These are phyloP conservation scores for Trypanosoma cruzi DNA, from an alignment of 208 protist genomes.

Conservation along the genomic window DNA sequence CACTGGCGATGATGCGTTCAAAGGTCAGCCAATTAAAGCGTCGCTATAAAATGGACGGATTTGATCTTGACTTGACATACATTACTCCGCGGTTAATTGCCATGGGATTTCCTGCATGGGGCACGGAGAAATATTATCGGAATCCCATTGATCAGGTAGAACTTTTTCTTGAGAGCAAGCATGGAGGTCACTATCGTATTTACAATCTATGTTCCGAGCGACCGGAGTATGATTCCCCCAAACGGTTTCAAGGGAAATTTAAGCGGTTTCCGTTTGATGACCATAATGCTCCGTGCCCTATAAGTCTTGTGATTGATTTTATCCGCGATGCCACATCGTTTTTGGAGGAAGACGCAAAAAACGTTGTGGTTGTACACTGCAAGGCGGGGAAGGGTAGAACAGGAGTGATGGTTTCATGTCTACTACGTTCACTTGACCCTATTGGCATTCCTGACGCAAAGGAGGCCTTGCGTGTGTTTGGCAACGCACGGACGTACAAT, in stretches of 20 bases:
- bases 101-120: constrained; percentile 94
- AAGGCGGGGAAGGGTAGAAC: constrained; percentile 97
- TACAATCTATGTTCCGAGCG: constrained; percentile 94
- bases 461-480: constrained; percentile 69
- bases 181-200: constrained; percentile 89
- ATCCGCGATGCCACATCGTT: constrained; percentile 56
- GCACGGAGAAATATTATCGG: constrained; percentile 91
- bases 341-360: constrained; percentile 56
- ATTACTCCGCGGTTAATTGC: constrained; percentile 91
- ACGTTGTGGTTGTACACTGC: constrained; percentile 95
- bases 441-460: constrained; percentile 35
- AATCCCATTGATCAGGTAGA: constrained; percentile 94
- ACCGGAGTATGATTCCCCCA: constrained; percentile 67
- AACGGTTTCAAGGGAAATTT: constrained; percentile 56
- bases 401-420: constrained; percentile 94
- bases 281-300: constrained; percentile 90
- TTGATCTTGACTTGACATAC: constrained; percentile 95
- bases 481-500: constrained; percentile 55
- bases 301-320: constrained; percentile 84
- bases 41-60: constrained; percentile 84
- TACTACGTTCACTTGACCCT: constrained; percentile 51
- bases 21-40: constrained; percentile 92
- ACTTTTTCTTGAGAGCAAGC: constrained; percentile 91
- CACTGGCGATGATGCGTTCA: constrained; percentile 46
- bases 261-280: constrained; percentile 94